A percentile compares a stretch with the other conserved stretches of the same genome.
Conservation (phyloP, 331 rosid species). For the Quercus tomentella region DNA sequence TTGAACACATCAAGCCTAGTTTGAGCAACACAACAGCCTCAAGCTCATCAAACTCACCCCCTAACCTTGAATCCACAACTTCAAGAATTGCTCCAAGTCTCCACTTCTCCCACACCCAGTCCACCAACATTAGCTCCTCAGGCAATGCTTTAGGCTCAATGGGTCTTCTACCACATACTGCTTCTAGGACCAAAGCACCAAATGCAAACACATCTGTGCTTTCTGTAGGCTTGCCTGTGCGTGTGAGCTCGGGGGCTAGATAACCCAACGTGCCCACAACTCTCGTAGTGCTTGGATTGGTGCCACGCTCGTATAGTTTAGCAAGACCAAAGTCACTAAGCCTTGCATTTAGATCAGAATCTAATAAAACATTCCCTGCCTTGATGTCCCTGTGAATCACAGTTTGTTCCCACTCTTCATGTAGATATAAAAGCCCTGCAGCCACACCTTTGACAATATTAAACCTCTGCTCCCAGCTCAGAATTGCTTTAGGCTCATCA, state of each 20-base stretch:
- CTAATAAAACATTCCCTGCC: slow-evolving; percentile 71
- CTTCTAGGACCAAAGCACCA: slow-evolving; percentile 61
- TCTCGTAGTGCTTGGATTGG: slow-evolving; percentile 55
- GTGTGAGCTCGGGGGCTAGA: slow-evolving; percentile 70
- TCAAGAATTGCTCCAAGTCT: slow-evolving; percentile 32
- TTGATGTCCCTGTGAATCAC: slow-evolving; percentile 77
- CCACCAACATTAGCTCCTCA: slow-evolving; percentile 67
- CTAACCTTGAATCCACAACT: slow-evolving; percentile 44
- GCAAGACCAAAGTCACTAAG: slow-evolving; percentile 77
- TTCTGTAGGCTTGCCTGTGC: slow-evolving; percentile 57
- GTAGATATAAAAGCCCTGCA: slow-evolving; percentile 51
- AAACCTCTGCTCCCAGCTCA: slow-evolving; percentile 66
- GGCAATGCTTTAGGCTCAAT: slow-evolving; percentile 56
- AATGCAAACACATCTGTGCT: slow-evolving; percentile 68
- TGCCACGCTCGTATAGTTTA: slow-evolving; percentile 50
- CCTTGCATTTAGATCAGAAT: slow-evolving; percentile 50
- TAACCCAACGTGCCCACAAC: slow-evolving; percentile 79
- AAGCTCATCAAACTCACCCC: slow-evolving; percentile 36
- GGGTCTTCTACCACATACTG: slow-evolving; percentile 66
- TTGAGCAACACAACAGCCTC: slow-evolving; percentile 47
- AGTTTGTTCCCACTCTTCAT: slow-evolving; percentile 64
- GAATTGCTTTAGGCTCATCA: slow-evolving; percentile 24
- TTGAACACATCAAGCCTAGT: slow-evolving; percentile 56
- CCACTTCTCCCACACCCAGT: slow-evolving; percentile 74
- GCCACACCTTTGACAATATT: slow-evolving; percentile 62